Evolutionary conservation across 164 flowering plant species (phyloP), one percentile per base, ranked within the genome.

Genomic region (Buxus sempervirens): DNA sequence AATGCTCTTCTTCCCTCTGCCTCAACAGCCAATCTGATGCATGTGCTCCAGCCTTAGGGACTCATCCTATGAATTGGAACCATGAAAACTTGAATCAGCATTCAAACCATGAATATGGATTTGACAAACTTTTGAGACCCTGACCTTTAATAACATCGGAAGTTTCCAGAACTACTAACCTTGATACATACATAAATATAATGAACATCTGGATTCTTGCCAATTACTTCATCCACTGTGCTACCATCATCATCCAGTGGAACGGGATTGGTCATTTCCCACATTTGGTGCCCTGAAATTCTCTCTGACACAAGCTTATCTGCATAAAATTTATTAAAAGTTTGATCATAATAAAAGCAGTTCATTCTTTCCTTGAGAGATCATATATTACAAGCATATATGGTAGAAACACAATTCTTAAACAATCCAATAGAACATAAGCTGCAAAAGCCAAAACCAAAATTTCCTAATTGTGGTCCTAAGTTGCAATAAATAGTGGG

Each of bases 131-230:
- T 7, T 55, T 6, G 21, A 22, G 58, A 55, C n/a, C 10, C 26
- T 6, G 36, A 16, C 38, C 61, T 9, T 5, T 26, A 4, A 20
- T 2, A n/a, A 42, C 15, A 49, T 20, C 25, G 22, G 54, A n/a
- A n/a, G n/a, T n/a, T n/a, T n/a, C n/a, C n/a, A n/a, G n/a, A n/a
- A n/a, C 27, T 18, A 64, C 83, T 59, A 26, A 87, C 96, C 93
- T 90, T 91, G 48, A 76, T 79, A 67, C 98, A 90, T 45, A 88
- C 81, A 72, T 88, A 92, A 9, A 90, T 85, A 68, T 83, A 92
- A 75, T 92, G 98, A 66, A 88, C 90, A 64, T 88, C 89, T 20
- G 91, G 82, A 65, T 84, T 85, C 70, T 72, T 80, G 41, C 87
- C 91, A 21, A 87, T 77, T 60, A 41, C 69, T 26, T 77, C 60